Conservation (phyloP, 192 early-diverging fungal genomes). For the Haplosporangium gracile region DNA sequence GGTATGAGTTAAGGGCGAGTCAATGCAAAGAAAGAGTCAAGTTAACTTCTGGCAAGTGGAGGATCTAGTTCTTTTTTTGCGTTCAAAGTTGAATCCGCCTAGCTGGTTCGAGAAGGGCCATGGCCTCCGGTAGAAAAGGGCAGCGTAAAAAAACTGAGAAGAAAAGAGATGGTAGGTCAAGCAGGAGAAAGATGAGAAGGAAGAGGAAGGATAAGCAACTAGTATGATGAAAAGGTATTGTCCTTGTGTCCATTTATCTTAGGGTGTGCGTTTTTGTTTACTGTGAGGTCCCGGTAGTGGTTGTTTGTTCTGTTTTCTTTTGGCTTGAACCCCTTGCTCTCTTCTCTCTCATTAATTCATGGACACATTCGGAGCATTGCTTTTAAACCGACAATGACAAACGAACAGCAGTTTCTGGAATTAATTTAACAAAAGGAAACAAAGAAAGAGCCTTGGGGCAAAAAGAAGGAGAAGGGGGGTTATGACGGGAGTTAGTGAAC, state of each 20-base stretch:
- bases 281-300: neutral
- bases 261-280: neutral
- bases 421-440: neutral
- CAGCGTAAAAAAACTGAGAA: neutral
- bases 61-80: no score
- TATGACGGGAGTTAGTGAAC: neutral
- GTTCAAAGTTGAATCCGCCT: neutral
- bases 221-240: neutral
- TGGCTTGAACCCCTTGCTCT: constrained; percentile 6
- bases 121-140: neutral
- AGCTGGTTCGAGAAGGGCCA: neutral
- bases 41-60: neutral
- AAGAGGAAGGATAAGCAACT: neutral
- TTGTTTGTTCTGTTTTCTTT: neutral
- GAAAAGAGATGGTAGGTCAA: neutral
- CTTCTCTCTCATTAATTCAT: neutral
- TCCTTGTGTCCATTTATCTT: neutral
- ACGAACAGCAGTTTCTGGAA: neutral
- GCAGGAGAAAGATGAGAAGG: neutral
- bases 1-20: neutral
- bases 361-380: neutral
- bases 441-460: neutral
- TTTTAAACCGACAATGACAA: neutral
- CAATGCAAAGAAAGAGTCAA: neutral
- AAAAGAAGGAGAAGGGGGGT: neutral